A percentile compares a stretch with the other conserved stretches of the same genome.
Conservation (phyloP, 2,329 filamentous ascomycete genomes). For the Ascochyta pisi region DNA sequence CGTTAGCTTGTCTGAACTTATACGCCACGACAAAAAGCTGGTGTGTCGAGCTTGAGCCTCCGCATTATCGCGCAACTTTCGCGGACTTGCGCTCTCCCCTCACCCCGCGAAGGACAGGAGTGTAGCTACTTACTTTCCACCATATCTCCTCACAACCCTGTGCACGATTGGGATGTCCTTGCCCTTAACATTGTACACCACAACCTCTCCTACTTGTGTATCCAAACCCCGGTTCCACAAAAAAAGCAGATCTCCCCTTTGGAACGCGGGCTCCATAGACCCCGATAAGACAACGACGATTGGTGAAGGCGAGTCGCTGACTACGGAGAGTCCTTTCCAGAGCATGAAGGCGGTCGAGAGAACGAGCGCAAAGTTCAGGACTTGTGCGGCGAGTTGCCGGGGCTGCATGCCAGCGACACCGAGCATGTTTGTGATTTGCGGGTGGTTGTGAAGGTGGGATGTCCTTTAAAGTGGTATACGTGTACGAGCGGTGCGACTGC, state of each 20-base stretch:
- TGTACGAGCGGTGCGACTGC: not conserved
- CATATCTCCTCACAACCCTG: constrained; percentile 77
- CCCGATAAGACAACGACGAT: constrained; percentile 85
- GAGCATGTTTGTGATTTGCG: constrained; percentile 38
- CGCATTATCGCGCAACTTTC: not conserved
- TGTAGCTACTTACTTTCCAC: constrained; percentile 58
- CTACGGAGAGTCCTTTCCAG: constrained; percentile 82
- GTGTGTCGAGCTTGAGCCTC: not conserved
- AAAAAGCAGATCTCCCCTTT: constrained; percentile 77
- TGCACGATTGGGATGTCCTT: constrained; percentile 99
- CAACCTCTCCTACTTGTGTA: constrained; percentile 74
- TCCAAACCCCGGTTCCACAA: constrained; percentile 74
- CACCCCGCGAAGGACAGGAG: not conserved
- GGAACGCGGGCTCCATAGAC: constrained; percentile 85
- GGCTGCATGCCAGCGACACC: constrained; percentile 70
- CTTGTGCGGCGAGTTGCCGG: constrained; percentile 79
- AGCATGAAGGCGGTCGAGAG: constrained; percentile 94
- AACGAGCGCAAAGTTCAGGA: constrained; percentile 90
- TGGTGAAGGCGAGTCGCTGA: constrained; percentile 69
- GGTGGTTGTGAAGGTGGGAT: constrained; percentile 4
- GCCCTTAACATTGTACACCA: constrained; percentile 83
- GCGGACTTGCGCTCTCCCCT: not conserved
- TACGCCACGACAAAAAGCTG: not conserved
- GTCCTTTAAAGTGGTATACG: not conserved
- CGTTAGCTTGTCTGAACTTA: constrained; percentile 17